A percentile compares a stretch with the other conserved stretches of the same genome.
Evolutionary conservation across 2,329 filamentous ascomycete genomes (phyloP).

Genomic region (Fusarium lyarnte): DNA sequence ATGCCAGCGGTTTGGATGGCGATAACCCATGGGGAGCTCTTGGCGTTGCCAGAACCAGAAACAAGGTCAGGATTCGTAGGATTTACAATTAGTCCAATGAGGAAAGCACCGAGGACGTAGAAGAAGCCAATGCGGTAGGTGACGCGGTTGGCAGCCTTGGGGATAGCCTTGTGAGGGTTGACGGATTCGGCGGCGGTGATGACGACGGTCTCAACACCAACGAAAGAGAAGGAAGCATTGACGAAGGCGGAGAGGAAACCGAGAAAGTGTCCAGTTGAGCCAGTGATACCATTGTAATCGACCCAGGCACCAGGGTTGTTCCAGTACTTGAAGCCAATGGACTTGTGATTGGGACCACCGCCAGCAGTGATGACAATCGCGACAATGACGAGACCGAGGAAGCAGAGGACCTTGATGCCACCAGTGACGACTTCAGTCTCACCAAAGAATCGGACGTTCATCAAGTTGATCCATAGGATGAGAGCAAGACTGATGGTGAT

Average conservation of each 20-base stretch:
- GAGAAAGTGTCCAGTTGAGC: slow-evolving; percentile 61
- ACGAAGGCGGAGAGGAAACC: slow-evolving; percentile 65
- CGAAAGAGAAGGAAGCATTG: slow-evolving; percentile 66
- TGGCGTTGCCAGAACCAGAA: slow-evolving; percentile 49
- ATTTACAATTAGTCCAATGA: slow-evolving; percentile 68
- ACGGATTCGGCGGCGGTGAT: slow-evolving; percentile 71
- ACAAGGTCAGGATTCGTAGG: slow-evolving; percentile 71
- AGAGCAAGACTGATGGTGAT: slow-evolving; percentile 66
- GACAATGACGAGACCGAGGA: slow-evolving; percentile 66
- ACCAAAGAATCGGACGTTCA: slow-evolving; percentile 67
- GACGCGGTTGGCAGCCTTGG: slow-evolving; percentile 67
- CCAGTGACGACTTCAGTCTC: slow-evolving; percentile 71
- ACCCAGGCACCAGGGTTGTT: slow-evolving; percentile 56
- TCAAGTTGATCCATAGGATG: slow-evolving; percentile 64
- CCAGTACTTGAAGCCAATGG: slow-evolving; percentile 55
- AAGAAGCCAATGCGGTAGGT: slow-evolving; percentile 69
- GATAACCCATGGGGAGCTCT: slow-evolving; percentile 71
- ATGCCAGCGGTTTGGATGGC: slow-evolving; percentile 76
- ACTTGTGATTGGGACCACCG: slow-evolving; percentile 61
- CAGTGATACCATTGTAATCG: slow-evolving; percentile 55
- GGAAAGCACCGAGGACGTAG: slow-evolving; percentile 66
- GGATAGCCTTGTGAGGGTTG: slow-evolving; percentile 69
- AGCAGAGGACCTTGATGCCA: slow-evolving; percentile 67
- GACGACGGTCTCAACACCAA: slow-evolving; percentile 50
- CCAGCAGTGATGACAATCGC: slow-evolving; percentile 66